Evolutionary conservation across 2,329 filamentous ascomycete genomes (phyloP), one percentile per base, ranked within the genome.

Genomic region (Colletotrichum tanaceti): DNA sequence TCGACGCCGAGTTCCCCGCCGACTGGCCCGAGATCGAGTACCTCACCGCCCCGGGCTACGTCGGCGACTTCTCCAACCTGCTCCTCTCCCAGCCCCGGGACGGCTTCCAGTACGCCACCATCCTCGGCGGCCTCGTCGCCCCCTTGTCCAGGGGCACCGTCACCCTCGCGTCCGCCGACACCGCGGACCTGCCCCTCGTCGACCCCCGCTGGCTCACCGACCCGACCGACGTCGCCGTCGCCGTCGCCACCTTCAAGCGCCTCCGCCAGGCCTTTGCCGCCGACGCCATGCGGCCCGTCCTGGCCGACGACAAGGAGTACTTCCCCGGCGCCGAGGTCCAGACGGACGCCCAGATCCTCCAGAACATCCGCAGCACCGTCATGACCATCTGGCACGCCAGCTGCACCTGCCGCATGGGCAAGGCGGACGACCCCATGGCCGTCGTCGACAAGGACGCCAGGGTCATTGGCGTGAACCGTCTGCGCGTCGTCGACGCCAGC

Each of bases 401-500:
- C 0, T 85, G 84, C 62, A 86, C 85, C 0, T 85, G 82, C 62
- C 80, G 84, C 0, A 89, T 89, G 73, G 87, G 88, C 3, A 74
- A 72, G 58, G 52, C 50, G 1, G 71, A 71, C 14, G 77, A 79
- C 61, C 68, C 71, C n/a, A 66, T 71, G 43, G 75, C 77, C 18
- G 77, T 78, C n/a, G 73, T 78, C 18, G 77, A 79, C 53, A 71
- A 68, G 24, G 69, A 74, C 35, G 75, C 75, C 2, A 72, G 72
- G 47, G 77, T 79, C 9, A 70, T 73, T 38, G 76, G 77, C 9
- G 75, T 79, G 4, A 60, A 72, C 2, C 73, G 75, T 0, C 63
- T 79, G 54, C 72, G 77, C 5, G 72, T 79, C 10, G 74, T 78
- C 1, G 77, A 79, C 65, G 75, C 76, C 14, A 75, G 73, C 13